These are phyloP conservation scores for Brassica balearica DNA, from an alignment of 441 rosid species.

Conservation along the genomic window DNA sequence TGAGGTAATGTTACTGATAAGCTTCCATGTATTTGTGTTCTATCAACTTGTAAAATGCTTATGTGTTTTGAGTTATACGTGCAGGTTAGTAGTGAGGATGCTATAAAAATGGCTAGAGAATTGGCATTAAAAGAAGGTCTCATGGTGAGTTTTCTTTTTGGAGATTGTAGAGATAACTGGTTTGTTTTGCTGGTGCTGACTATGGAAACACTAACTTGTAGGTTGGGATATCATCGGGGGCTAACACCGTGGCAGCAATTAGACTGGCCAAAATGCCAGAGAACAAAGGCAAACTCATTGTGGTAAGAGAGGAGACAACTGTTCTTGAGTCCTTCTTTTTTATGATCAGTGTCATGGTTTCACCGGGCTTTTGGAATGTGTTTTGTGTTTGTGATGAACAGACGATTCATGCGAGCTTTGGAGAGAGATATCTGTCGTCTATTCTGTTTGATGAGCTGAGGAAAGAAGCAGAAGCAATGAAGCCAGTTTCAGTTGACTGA, in stretches of 20 bases:
- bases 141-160: slow-evolving; percentile 58
- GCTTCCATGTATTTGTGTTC: not conserved
- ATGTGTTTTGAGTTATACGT: slow-evolving; percentile 20
- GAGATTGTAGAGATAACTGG: not conserved
- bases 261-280: slow-evolving; percentile 84
- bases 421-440: slow-evolving; percentile 88
- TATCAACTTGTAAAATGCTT: not conserved
- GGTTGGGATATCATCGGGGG: slow-evolving; percentile 97
- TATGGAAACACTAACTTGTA: slow-evolving; percentile 36
- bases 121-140: slow-evolving; percentile 94
- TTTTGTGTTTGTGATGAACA: slow-evolving; percentile 30
- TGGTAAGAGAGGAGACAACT: not conserved
- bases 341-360: slow-evolving; percentile 11
- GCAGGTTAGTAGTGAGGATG: slow-evolving; percentile 87
- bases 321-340: not conserved
- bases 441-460: slow-evolving; percentile 81
- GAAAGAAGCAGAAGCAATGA: slow-evolving; percentile 86
- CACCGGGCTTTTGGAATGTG: not conserved
- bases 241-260: slow-evolving; percentile 88
- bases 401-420: slow-evolving; percentile 93
- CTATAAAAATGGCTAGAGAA: slow-evolving; percentile 89
- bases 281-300: slow-evolving; percentile 17
- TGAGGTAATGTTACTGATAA: slow-evolving; percentile 55
- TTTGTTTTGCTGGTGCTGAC: slow-evolving; percentile 1
- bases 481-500: slow-evolving; percentile 85